phyloP scores from a whole-genome alignment of 2,329 filamentous ascomycete genomes.

The Aspergillus fischeri region DNA sequence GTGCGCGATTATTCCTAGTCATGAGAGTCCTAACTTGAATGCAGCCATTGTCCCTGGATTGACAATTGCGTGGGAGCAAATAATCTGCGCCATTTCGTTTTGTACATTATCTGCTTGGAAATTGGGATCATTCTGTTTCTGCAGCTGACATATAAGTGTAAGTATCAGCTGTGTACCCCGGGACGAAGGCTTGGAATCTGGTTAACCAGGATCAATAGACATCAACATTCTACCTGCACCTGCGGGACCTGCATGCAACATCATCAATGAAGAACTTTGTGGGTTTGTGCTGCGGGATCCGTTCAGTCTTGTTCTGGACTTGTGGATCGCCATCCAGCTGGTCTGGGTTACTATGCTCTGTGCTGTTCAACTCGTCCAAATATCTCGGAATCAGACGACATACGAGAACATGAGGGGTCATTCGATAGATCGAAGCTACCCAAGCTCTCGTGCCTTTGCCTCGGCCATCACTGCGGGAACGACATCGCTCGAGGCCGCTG shows the following conservation, averaged over 20 bases:
- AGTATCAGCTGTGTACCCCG: constrained; percentile 28
- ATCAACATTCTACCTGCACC: constrained; percentile 56
- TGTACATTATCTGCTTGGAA: constrained; percentile 78
- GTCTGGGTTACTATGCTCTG: constrained; percentile 98
- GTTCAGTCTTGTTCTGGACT: constrained; percentile 72
- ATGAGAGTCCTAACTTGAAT: constrained; percentile 5
- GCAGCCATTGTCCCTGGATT: constrained; percentile 93
- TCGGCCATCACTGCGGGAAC: constrained; percentile 66
- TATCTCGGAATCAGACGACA: constrained; percentile 88
- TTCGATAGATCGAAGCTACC: constrained; percentile 53
- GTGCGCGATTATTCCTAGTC: neutral
- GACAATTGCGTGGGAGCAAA: constrained; percentile 95
- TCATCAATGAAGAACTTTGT: constrained; percentile 74
- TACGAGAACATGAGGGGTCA: constrained; percentile 93
- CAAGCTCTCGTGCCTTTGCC: constrained; percentile 57
- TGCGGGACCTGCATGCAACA: constrained; percentile 57
- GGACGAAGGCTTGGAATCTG: neutral
- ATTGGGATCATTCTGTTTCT: constrained; percentile 70
- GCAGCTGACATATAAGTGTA: constrained; percentile 68
- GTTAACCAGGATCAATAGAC: constrained; percentile 45
- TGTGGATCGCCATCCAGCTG: constrained; percentile 80
- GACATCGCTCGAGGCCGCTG: constrained; percentile 62
- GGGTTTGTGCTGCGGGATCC: constrained; percentile 72
- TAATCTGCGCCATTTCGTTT: constrained; percentile 91
- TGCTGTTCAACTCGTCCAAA: constrained; percentile 87